A percentile compares a stretch with the other conserved stretches of the same genome.
These are phyloP conservation scores for Stemphylium lycopersici DNA, from an alignment of 2,329 filamentous ascomycete genomes.

Conservation along the genomic window DNA sequence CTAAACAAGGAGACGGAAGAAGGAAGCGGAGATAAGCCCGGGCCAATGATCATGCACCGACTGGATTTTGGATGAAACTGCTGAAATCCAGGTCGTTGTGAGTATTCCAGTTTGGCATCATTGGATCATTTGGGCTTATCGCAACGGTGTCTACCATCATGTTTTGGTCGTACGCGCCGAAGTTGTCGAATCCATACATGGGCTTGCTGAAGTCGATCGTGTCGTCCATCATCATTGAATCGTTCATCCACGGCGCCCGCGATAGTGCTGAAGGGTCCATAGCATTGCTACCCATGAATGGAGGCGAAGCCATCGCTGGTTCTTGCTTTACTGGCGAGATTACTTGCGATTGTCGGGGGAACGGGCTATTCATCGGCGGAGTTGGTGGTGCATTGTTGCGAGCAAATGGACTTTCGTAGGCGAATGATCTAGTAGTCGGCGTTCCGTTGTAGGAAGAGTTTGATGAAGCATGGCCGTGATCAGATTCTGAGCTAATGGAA, in stretches of 20 bases:
- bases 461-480: slow-evolving; percentile 55
- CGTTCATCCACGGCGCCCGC: slow-evolving; percentile 38
- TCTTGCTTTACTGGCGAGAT: slow-evolving; percentile 41
- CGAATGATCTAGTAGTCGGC: slow-evolving; percentile 43
- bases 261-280: slow-evolving; percentile 41
- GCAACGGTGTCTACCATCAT: slow-evolving; percentile 44
- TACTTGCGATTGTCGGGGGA: slow-evolving; percentile 44
- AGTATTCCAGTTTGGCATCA: slow-evolving; percentile 46
- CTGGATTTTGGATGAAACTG: slow-evolving; percentile 46
- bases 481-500: slow-evolving; percentile 64
- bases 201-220: slow-evolving; percentile 43
- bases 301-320: slow-evolving; percentile 34
- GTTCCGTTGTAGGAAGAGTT: slow-evolving; percentile 48
- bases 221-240: slow-evolving; percentile 48
- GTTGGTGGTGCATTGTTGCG: slow-evolving; percentile 46
- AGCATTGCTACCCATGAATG: slow-evolving; percentile 37
- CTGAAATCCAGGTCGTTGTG: slow-evolving; percentile 45
- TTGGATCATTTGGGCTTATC: slow-evolving; percentile 38
- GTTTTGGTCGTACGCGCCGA: slow-evolving; percentile 39
- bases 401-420: slow-evolving; percentile 40
- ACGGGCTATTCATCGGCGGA: slow-evolving; percentile 48
- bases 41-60: slow-evolving; percentile 38
- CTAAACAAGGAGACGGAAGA: slow-evolving; percentile 34
- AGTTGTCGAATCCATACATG: slow-evolving; percentile 42
- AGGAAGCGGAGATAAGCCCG: slow-evolving; percentile 21